Evolutionary conservation across 1,284 basidiomycete species (phyloP).

Genomic region (Ceratobasidium sp.): DNA sequence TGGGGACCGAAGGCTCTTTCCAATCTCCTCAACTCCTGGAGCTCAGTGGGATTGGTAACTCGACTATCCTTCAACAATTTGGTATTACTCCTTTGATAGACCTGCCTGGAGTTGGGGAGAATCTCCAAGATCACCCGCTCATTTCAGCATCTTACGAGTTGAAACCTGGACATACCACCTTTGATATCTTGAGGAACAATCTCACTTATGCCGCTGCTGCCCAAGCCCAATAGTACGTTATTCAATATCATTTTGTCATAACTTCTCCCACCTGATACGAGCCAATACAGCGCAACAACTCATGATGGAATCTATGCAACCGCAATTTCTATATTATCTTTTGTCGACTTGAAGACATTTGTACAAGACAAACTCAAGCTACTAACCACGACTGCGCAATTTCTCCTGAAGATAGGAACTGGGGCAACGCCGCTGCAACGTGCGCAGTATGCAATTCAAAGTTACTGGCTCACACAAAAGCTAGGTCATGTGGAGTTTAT

Average conservation of each 20-base stretch:
- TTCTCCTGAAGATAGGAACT: not conserved
- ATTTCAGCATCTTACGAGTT: constrained; percentile 44
- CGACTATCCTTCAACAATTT: constrained; percentile 57
- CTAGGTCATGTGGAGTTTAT: constrained; percentile 54
- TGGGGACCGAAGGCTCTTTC: constrained; percentile 52
- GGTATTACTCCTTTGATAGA: constrained; percentile 60
- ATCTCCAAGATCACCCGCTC: constrained; percentile 61
- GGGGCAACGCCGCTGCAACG: constrained; percentile 9
- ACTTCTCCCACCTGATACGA: not conserved
- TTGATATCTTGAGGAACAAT: constrained; percentile 46
- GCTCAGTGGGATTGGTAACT: constrained; percentile 66
- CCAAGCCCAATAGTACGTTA: constrained; percentile 45
- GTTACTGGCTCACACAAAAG: constrained; percentile 25
- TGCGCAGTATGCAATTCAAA: constrained; percentile 32
- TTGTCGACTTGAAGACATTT: constrained; percentile 38
- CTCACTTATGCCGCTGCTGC: constrained; percentile 40
- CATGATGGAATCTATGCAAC: constrained; percentile 44
- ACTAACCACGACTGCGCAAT: not conserved
- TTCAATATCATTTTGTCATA: not conserved
- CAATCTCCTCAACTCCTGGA: constrained; percentile 66
- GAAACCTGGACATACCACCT: constrained; percentile 46
- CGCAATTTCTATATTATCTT: constrained; percentile 38
- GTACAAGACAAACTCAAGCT: constrained; percentile 16
- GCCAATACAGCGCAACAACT: constrained; percentile 27
- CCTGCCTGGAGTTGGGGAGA: constrained; percentile 61